Evolutionary conservation across 1,284 basidiomycete genomes (phyloP).

Genomic region (Schizophyllum amplum): DNA sequence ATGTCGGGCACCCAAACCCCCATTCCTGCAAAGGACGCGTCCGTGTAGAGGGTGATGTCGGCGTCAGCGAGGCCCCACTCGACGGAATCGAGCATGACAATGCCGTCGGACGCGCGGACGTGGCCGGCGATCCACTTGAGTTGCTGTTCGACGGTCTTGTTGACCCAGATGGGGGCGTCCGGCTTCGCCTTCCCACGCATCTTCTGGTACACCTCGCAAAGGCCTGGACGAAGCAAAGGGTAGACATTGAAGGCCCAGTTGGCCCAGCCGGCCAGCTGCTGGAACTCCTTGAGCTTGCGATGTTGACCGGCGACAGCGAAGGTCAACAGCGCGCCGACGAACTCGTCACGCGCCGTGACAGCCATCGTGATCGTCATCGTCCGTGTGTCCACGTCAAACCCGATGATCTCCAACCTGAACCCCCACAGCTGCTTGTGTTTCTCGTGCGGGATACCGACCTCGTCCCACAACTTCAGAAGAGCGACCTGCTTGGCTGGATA

Average conservation of each 20-base stretch:
- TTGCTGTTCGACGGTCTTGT: background rate
- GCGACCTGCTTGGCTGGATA: conserved; percentile 14
- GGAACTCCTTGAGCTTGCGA: conserved; percentile 18
- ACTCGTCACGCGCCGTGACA: background rate
- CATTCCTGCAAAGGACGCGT: conserved; percentile 13
- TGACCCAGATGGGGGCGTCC: background rate
- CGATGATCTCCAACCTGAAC: conserved; percentile 19
- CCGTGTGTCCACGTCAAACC: conserved; percentile 22
- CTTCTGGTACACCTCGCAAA: conserved; percentile 12
- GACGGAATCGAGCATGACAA: conserved; percentile 7
- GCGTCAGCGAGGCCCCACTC: conserved; percentile 9
- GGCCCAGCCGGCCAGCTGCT: conserved; percentile 20
- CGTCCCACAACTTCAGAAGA: conserved; percentile 24
- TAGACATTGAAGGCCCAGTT: conserved; percentile 26
- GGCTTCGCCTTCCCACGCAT: conserved; percentile 2
- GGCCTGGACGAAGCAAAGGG: conserved; percentile 19
- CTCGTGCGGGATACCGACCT: conserved; percentile 23
- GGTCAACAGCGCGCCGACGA: conserved; percentile 10
- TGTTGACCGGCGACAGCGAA: conserved; percentile 9
- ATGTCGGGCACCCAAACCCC: conserved; percentile 10
- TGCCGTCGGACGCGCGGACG: conserved; percentile 20
- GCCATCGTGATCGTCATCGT: conserved; percentile 18
- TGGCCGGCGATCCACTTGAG: conserved; percentile 15
- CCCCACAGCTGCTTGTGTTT: conserved; percentile 24
- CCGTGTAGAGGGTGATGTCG: conserved; percentile 14